Evolutionary conservation across 768 basidiomycete species (phyloP), one percentile per base, ranked within the genome.

Genomic region (Cubamyces sp.): DNA sequence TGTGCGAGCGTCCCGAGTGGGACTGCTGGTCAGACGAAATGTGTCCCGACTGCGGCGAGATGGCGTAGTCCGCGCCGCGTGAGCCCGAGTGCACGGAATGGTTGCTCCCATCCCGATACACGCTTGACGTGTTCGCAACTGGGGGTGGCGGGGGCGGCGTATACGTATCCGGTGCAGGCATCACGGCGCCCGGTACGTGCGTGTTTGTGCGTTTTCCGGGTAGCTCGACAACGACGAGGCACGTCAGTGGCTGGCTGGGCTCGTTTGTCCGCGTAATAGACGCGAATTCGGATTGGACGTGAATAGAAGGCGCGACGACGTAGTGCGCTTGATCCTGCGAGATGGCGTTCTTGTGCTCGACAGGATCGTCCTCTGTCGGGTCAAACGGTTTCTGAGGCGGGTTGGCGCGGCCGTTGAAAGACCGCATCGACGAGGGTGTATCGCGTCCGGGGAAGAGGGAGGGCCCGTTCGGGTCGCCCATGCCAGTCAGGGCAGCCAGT

Each of bases 211-310:
- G 85, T 68, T 91, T 90, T 25, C 87, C 87, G 2, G 96, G 92
- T 2, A 98, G 84, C 76, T 97, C 94, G 68, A 99, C 88, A 61
- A 96, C 82, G 64, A 99, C 88, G 70, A 98, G 90, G 73, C 96
- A 98, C 11, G 96, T 97, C 65, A 98, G 77, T 1, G 92, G 90
- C 74, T 96, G 93, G 67, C 85, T 92, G 37, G 81, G 66, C 64
- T 89, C 85, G 61, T 73, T 79, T 45, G 85, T 84, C 57, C 94
- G 84, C 12, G 90, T 84, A 37, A 98, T 81, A 19, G 88, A 88
- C 0, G 91, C 82, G 72, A 94, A 96, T 76, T 99, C 97, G 6
- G 96, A 87, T 46, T 94, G 87, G 70, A 98, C 92, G 73, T 93
- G 91, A 70, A 99, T 97, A 25, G 90, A 87, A 7, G 97, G 97